Base-by-base conservation (phyloP, 768 basidiomycete species). In the Boletus sp. region DNA sequence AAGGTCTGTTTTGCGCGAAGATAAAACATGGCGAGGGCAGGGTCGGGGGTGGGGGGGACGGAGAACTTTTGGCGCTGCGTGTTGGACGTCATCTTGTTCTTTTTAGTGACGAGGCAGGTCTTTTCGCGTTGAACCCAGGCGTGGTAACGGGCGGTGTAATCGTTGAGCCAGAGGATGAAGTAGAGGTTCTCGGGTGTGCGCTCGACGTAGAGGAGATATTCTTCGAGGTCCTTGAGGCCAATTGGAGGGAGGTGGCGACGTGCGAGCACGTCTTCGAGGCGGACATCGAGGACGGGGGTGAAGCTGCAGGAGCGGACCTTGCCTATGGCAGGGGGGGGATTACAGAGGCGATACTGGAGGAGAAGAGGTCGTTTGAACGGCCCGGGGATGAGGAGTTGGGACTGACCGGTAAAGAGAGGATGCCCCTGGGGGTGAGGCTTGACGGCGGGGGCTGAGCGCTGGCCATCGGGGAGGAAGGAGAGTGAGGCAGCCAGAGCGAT, bases 181-280 rank as follows among this genome's bases (percentile, higher is more conserved):
- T 91, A 91, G 79, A 92, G 77, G 64, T 90, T 91, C 68, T 91
- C 89, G 23, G 87, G 83, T 44, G 78, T 78, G 51, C 78, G 79
- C 60, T 92, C 90, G 50, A 88, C 87, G 69, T 88, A 90, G 40
- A 92, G 75, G 50, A 91, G 73, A 79, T 88, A 92, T 70, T 92
- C 90, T 73, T 85, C 84, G 51, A 87, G 80, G 69, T 88, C 86
- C 67, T 88, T 88, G 57, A 88, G 74, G 37, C 84, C 88, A 11
- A 92, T 79, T 7, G 90, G 90, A 0, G 90, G 90, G 0, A 92
- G 77, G 67, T 92, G 89, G 53, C 83, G 85, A 57, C 87, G 78
- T 46, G 88, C 79, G 53, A 92, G 75, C 3, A 92, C 79, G 66
- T 91, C 90, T 42, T 90, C 86, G 23, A 92, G 77, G 27, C 78